Evolutionary conservation across 306 rosid genomes (phyloP).

Genomic region (Vigna mungo): DNA sequence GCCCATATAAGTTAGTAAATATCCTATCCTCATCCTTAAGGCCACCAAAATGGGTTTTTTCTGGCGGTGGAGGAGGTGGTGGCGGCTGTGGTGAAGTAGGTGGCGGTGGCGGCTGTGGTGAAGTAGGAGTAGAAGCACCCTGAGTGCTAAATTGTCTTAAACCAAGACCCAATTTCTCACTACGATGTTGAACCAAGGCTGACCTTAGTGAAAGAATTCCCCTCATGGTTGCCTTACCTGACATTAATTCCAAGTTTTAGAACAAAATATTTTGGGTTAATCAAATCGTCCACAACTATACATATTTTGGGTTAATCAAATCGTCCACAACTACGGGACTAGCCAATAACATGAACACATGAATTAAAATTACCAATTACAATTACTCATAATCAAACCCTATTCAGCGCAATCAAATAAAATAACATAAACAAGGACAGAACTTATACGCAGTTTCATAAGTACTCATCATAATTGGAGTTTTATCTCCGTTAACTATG

Average conservation of each 20-base stretch:
- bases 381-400: conserved; percentile 13
- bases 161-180: conserved; percentile 59
- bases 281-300: conserved; percentile 7
- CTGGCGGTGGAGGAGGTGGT: conserved; percentile 93
- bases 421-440: neutral
- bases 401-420: conserved; percentile 23
- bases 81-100: conserved; percentile 80
- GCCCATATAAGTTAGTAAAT: conserved; percentile 93
- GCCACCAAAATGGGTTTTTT: conserved; percentile 97
- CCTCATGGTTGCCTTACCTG: conserved; percentile 79
- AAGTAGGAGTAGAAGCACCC: conserved; percentile 64
- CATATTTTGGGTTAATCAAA: neutral
- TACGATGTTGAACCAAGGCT: conserved; percentile 55
- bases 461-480: neutral
- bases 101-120: conserved; percentile 90
- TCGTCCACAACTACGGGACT: neutral
- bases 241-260: conserved; percentile 30
- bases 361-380: conserved; percentile 8
- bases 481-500: neutral
- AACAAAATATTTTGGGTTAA: conserved; percentile 8
- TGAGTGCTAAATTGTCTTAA: conserved; percentile 80
- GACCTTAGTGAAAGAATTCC: conserved; percentile 67
- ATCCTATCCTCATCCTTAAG: conserved; percentile 97
- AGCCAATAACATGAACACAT: conserved; percentile 18
- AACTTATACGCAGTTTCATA: neutral